Evolutionary conservation across 129 eudicot species (phyloP).

Genomic region (Saussurea involucrata): DNA sequence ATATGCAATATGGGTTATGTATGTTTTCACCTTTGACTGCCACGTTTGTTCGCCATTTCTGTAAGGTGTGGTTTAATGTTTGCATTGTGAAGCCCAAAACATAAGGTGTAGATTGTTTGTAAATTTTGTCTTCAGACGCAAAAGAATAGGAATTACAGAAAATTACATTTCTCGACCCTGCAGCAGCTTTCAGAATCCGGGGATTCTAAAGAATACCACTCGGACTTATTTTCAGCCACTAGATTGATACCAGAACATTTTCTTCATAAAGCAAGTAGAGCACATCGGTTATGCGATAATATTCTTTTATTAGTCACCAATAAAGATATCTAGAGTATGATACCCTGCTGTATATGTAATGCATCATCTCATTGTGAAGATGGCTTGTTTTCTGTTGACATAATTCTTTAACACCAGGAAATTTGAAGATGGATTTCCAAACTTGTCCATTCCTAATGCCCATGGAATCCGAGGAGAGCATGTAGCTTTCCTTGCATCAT

Average conservation of each 20-base stretch:
- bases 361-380: neutral
- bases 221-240: neutral
- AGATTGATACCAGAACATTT: neutral
- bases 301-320: neutral
- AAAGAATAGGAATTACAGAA: neutral
- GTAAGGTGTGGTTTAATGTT: neutral
- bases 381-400: neutral
- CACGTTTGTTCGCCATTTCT: neutral
- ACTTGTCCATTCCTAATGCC: constrained; percentile 88
- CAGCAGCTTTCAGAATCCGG: neutral
- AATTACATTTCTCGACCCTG: neutral
- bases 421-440: constrained; percentile 98
- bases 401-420: constrained; percentile 40
- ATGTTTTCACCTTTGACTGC: neutral
- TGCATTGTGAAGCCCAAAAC: neutral
- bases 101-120: neutral
- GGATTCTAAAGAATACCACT: neutral
- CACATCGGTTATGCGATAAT: neutral
- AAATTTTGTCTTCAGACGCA: neutral
- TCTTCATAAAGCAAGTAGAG: neutral
- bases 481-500: constrained; percentile 96
- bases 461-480: constrained; percentile 98
- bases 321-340: neutral
- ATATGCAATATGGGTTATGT: neutral
- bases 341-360: neutral